Conservation (phyloP, 2,329 filamentous ascomycete species). For the Ophiosphaerella herpotricha region DNA sequence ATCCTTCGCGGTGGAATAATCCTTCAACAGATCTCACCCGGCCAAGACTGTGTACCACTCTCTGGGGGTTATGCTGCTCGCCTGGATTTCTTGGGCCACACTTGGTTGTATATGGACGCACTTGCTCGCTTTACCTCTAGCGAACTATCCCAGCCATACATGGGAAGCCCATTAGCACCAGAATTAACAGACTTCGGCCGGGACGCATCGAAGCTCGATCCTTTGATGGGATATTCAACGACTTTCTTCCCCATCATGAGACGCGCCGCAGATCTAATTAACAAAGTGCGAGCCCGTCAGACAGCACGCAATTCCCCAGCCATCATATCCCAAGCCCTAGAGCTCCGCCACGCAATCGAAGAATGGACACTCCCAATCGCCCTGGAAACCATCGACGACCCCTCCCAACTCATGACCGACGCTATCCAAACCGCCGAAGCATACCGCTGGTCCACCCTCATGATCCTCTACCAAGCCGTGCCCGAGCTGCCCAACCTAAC, state of each 20-base stretch:
- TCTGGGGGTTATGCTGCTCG: conserved; percentile 47
- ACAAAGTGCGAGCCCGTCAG: conserved; percentile 57
- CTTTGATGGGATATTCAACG: conserved; percentile 68
- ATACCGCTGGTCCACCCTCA: conserved; percentile 67
- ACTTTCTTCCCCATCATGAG: conserved; percentile 70
- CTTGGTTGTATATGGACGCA: conserved; percentile 73
- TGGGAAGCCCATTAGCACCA: conserved; percentile 42
- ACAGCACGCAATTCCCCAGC: conserved; percentile 60
- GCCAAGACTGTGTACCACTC: conserved; percentile 44
- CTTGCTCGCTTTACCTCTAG: conserved; percentile 69
- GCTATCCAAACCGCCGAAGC: conserved; percentile 68
- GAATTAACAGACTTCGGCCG: conserved; percentile 7
- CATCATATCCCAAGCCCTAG: conserved; percentile 64
- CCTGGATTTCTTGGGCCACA: conserved; percentile 68
- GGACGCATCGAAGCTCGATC: conserved; percentile 55
- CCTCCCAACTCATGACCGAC: conserved; percentile 63
- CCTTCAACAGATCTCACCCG: conserved; percentile 60
- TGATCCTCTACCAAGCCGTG: conserved; percentile 68
- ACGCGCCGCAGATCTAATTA: conserved; percentile 65
- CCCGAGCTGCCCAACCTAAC: conserved; percentile 66
- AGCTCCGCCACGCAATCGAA: conserved; percentile 64
- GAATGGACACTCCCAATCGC: conserved; percentile 61
- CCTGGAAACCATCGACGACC: conserved; percentile 64
- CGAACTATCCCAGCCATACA: conserved; percentile 57
- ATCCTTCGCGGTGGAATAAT: conserved; percentile 66